Evolutionary conservation across 495 filamentous ascomycete species (phyloP).

Genomic region (Aspergillus incahuasiensis): DNA sequence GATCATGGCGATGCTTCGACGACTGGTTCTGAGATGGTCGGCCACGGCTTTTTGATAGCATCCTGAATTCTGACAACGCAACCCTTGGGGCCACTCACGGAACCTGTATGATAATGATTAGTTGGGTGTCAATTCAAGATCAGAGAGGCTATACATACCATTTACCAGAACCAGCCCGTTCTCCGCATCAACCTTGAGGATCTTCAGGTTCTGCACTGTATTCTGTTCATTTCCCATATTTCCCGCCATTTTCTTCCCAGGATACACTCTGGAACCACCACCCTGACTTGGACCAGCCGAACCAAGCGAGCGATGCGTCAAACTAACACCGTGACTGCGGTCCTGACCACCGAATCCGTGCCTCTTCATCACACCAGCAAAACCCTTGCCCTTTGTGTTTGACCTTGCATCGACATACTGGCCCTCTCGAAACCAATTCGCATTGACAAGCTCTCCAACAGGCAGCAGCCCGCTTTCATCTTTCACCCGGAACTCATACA

Average conservation of each 20-base stretch:
- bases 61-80: slow-evolving; percentile 81
- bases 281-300: slow-evolving; percentile 83
- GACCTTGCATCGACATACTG: slow-evolving; percentile 84
- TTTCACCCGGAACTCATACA: slow-evolving; percentile 82
- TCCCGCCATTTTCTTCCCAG: slow-evolving; percentile 96
- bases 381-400: slow-evolving; percentile 79
- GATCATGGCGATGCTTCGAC: slow-evolving; percentile 36
- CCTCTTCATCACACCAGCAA: slow-evolving; percentile 96
- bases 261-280: slow-evolving; percentile 82
- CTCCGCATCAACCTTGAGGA: slow-evolving; percentile 78
- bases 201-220: slow-evolving; percentile 84
- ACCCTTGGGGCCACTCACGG: slow-evolving; percentile 79
- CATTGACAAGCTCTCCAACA: slow-evolving; percentile 66
- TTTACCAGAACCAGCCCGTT: slow-evolving; percentile 85
- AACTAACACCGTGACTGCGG: slow-evolving; percentile 89
- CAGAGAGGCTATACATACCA: slow-evolving; percentile 43
- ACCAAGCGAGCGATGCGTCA: slow-evolving; percentile 86
- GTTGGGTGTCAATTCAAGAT: not conserved
- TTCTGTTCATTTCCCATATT: slow-evolving; percentile 84
- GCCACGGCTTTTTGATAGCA: slow-evolving; percentile 87
- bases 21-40: slow-evolving; percentile 45
- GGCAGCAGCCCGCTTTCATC: slow-evolving; percentile 64
- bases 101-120: slow-evolving; percentile 43
- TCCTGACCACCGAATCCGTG: slow-evolving; percentile 84
- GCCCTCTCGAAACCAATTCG: slow-evolving; percentile 84